Evolutionary conservation across 192 early-diverging fungal species (phyloP).

Genomic region (Coemansia sp.): DNA sequence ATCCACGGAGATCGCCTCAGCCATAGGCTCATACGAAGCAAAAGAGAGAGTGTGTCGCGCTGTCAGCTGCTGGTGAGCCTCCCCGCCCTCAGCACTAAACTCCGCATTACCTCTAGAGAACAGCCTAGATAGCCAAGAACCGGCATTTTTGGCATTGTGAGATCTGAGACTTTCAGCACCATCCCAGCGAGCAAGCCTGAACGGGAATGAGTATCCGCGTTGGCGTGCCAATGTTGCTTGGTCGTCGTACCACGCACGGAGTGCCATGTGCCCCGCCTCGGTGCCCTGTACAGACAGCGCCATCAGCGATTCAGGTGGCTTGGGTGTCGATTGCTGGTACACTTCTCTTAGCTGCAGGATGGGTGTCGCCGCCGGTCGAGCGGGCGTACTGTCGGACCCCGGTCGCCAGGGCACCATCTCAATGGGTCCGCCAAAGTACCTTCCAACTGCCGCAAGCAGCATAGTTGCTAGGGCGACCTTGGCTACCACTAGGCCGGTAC

Average conservation of each 20-base stretch:
- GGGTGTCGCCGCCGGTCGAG: slow-evolving; percentile 12
- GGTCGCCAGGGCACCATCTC: slow-evolving; percentile 36
- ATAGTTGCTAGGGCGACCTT: not conserved
- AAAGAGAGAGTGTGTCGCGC: slow-evolving; percentile 24
- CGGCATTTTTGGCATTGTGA: not conserved
- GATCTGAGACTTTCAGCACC: not conserved
- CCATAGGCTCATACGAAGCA: not conserved
- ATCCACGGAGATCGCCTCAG: slow-evolving; percentile 2
- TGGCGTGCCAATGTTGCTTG: slow-evolving; percentile 34
- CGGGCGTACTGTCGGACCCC: not conserved
- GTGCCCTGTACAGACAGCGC: slow-evolving; percentile 47
- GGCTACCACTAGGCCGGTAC: not conserved
- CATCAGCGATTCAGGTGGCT: slow-evolving; percentile 31
- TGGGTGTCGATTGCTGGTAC: slow-evolving; percentile 45
- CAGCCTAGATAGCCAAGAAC: not conserved
- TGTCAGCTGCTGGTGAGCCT: slow-evolving; percentile 3
- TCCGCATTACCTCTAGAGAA: not conserved
- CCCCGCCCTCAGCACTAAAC: not conserved
- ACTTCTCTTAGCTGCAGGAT: slow-evolving; percentile 39
- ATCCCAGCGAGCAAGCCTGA: slow-evolving; percentile 36
- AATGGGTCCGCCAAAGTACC: slow-evolving; percentile 28
- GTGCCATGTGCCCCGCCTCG: slow-evolving; percentile 25
- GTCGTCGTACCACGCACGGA: slow-evolving; percentile 47
- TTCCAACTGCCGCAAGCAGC: slow-evolving; percentile 7
- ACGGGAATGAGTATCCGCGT: slow-evolving; percentile 46